phyloP scores from a whole-genome alignment of 177 flowering plant genomes.

The Vitis hybrid region DNA sequence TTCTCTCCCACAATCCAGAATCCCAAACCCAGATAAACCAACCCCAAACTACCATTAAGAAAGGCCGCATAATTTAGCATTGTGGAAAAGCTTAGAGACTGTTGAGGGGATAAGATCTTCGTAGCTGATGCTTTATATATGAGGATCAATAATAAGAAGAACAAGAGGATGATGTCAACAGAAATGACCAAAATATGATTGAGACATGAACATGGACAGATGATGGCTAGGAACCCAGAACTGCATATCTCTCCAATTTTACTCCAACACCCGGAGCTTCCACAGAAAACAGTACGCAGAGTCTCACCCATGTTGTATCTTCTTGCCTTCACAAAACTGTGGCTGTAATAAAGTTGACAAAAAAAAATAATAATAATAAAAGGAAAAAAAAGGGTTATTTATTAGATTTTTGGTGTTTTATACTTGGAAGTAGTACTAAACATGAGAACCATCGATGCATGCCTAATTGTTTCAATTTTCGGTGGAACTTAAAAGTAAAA shows the following conservation, averaged over 20 bases:
- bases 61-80: conserved; percentile 24
- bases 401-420: no score
- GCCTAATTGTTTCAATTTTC: no score
- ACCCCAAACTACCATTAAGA: conserved; percentile 33
- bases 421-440: no score
- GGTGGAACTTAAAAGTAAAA: no score
- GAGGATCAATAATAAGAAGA: conserved; percentile 3
- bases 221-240: conserved; percentile 3
- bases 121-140: neutral
- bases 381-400: neutral
- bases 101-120: neutral
- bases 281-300: conserved; percentile 16
- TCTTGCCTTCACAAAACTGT: no score
- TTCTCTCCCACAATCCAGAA: conserved; percentile 29
- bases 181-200: conserved; percentile 24
- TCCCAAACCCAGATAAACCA: conserved; percentile 35
- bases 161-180: conserved; percentile 19
- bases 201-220: conserved; percentile 21
- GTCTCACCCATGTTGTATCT: no score
- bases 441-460: no score
- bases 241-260: conserved; percentile 6
- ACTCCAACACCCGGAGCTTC: conserved; percentile 9
- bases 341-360: neutral
- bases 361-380: neutral
- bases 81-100: conserved; percentile 7